Evolutionary conservation across 108 stramenopile species (phyloP).

Genomic region (Schizochytrium sp.): DNA sequence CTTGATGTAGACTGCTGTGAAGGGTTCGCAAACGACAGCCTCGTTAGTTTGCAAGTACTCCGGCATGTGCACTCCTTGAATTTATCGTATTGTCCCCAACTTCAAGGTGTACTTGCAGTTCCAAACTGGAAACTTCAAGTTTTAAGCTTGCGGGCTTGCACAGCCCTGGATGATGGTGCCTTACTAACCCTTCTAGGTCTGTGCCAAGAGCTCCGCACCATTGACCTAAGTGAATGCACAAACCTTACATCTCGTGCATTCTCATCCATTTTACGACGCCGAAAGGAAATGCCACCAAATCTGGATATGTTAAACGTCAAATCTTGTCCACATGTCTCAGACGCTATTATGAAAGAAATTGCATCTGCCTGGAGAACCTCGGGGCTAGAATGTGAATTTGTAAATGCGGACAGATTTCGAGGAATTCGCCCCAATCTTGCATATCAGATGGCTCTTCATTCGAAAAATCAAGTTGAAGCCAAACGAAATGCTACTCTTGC

Average conservation of each 20-base stretch:
- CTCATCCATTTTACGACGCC: neutral
- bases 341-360: neutral
- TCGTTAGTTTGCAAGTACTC: neutral
- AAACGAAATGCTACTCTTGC: neutral
- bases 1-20: neutral
- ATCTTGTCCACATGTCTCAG: neutral
- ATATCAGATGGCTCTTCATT: neutral
- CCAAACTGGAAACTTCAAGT: conserved; percentile 30
- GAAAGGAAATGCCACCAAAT: neutral
- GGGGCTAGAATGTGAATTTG: neutral
- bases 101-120: conserved; percentile 12
- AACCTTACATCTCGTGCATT: neutral
- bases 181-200: neutral
- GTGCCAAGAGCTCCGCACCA: conserved; percentile 40
- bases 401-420: neutral
- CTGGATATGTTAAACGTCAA: conserved; percentile 38
- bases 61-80: conserved; percentile 17
- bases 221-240: neutral
- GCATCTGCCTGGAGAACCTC: neutral
- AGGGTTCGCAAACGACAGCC: neutral
- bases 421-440: neutral
- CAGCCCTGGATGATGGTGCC: neutral
- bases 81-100: neutral
- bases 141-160: neutral
- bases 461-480: neutral